Percentiles rank a stretch among this genome's conserved stretches.
Conservation (phyloP, 495 filamentous ascomycete genomes). For the Tirmania nivea region DNA sequence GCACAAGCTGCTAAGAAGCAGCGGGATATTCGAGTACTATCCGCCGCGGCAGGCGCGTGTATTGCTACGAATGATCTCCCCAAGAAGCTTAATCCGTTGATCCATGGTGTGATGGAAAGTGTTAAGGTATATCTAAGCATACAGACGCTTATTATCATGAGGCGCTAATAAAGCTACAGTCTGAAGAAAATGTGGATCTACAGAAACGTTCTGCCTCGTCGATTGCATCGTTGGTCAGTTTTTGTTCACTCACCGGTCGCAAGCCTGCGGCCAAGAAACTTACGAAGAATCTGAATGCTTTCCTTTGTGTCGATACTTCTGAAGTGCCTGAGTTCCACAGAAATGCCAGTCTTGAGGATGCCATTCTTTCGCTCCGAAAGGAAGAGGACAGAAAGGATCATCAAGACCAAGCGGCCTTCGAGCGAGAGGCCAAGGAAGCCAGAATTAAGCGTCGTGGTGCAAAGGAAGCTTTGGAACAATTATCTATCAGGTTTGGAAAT, state of each 20-base stretch:
- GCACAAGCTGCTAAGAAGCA: constrained; percentile 55
- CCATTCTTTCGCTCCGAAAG: constrained; percentile 78
- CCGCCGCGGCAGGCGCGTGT: constrained; percentile 68
- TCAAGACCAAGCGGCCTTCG: constrained; percentile 69
- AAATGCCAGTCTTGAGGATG: constrained; percentile 49
- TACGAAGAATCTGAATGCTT: constrained; percentile 79
- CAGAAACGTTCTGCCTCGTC: constrained; percentile 72
- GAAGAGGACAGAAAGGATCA: constrained; percentile 92
- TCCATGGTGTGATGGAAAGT: constrained; percentile 95
- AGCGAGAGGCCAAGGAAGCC: constrained; percentile 63
- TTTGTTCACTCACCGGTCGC: constrained; percentile 55
- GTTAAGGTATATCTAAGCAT: constrained; percentile 33
- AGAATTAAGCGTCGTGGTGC: constrained; percentile 76
- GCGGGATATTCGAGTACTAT: constrained; percentile 65
- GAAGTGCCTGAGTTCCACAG: constrained; percentile 86
- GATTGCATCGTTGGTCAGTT: constrained; percentile 60
- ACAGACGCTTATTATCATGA: neutral
- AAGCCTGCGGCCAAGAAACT: constrained; percentile 78
- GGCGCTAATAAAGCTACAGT: constrained; percentile 9
- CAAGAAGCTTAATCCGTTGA: constrained; percentile 73
- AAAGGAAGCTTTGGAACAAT: constrained; percentile 80
- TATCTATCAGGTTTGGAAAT: constrained; percentile 54
- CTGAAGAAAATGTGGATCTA: constrained; percentile 75
- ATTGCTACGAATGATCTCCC: constrained; percentile 68
- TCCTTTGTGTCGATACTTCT: constrained; percentile 88